Evolutionary conservation across 306 rosid genomes (phyloP).

Genomic region (Mucuna pruriens): DNA sequence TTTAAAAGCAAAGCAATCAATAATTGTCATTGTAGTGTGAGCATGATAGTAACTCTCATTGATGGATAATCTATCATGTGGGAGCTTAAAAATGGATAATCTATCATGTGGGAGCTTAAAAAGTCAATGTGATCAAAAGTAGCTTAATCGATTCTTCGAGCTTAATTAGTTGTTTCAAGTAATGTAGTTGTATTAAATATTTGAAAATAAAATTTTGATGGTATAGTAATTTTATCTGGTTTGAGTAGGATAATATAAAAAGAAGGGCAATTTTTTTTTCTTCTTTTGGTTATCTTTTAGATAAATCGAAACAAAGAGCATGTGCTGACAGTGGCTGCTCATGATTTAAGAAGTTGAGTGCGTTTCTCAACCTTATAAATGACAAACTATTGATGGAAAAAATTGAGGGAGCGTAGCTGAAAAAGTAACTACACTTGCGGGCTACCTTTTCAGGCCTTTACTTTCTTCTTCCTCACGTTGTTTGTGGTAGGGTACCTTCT

Average conservation of each 20-base stretch:
- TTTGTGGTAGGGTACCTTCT: neutral
- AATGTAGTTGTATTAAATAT: too few species aligned
- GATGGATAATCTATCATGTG: neutral
- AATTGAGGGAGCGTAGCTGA: neutral
- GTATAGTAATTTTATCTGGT: too few species aligned
- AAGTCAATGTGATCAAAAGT: too few species aligned
- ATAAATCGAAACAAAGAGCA: neutral
- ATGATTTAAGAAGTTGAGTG: neutral
- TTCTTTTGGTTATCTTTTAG: neutral
- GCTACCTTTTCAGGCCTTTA: neutral
- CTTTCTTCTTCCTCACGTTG: neutral
- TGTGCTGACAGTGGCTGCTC: neutral
- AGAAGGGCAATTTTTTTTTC: neutral
- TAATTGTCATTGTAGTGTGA: slow-evolving; percentile 29
- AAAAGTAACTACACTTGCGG: neutral
- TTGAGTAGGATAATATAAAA: too few species aligned
- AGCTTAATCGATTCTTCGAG: too few species aligned
- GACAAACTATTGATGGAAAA: neutral
- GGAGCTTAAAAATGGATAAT: too few species aligned
- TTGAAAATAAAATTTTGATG: too few species aligned
- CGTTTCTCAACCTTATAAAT: neutral
- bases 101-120: too few species aligned
- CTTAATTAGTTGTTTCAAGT: too few species aligned
- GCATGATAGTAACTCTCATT: neutral
- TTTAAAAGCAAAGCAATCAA: neutral